Percentiles rank a stretch among this genome's conserved stretches.
Evolutionary conservation across 208 protist genomes (phyloP).

Genomic region (Crithidia expoeki): DNA sequence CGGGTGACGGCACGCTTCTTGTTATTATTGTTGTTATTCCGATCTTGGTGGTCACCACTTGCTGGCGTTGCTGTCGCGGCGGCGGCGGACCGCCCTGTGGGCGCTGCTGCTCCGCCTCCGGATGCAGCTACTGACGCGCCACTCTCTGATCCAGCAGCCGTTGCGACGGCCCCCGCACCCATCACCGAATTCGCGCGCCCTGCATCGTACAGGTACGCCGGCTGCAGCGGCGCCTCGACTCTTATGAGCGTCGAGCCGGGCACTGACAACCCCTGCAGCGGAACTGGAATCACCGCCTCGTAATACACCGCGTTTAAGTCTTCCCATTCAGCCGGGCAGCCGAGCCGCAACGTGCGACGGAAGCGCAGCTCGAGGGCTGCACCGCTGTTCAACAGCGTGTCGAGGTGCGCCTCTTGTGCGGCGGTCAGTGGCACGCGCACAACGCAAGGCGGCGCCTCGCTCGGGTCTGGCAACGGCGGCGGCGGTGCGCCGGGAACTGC

Average conservation of each 20-base stretch:
- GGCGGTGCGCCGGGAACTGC: conserved; percentile 28
- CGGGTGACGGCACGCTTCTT: conserved; percentile 41
- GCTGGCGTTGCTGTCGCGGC: not conserved
- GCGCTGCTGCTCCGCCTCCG: not conserved
- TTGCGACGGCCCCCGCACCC: not conserved
- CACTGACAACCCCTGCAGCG: conserved; percentile 52
- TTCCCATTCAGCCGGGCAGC: conserved; percentile 82
- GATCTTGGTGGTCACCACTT: conserved; percentile 19
- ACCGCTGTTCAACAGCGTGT: conserved; percentile 46
- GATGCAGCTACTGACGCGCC: too few relatives aligned
- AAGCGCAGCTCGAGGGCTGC: conserved; percentile 64
- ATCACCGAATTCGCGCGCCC: not conserved
- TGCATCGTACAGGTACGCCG: conserved; percentile 17
- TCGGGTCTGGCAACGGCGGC: conserved; percentile 47
- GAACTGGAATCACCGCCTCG: conserved; percentile 57
- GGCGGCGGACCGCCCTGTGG: not conserved
- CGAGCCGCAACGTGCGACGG: conserved; percentile 62
- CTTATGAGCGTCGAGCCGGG: conserved; percentile 61
- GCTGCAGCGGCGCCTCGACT: conserved; percentile 48
- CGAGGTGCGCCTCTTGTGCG: conserved; percentile 51
- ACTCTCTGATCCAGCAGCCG: not conserved
- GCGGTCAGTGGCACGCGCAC: conserved; percentile 74
- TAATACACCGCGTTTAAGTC: conserved; percentile 80
- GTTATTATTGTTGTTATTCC: conserved; percentile 19
- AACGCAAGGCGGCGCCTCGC: conserved; percentile 66